Conservation (phyloP, 768 basidiomycete genomes). For the Pleurotus cornucopiae region DNA sequence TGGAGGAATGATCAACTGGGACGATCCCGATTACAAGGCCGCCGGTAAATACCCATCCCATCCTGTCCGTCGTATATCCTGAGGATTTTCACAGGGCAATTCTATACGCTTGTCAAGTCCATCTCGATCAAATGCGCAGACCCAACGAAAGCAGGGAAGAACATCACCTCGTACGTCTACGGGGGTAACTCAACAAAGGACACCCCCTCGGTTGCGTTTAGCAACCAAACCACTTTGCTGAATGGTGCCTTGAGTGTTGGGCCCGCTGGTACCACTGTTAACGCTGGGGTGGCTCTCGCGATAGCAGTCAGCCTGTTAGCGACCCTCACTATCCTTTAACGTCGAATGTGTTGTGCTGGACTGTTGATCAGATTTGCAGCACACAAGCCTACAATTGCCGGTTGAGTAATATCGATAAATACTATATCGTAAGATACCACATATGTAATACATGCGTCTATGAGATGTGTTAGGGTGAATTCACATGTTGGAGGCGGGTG, state of each 20-base stretch:
- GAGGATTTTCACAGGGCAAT: conserved; percentile 45
- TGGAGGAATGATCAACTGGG: conserved; percentile 81
- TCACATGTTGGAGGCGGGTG: too few species aligned
- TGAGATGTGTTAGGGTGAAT: too few species aligned
- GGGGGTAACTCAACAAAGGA: conserved; percentile 46
- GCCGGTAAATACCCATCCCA: conserved; percentile 38
- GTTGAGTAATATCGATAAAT: conserved; percentile 8
- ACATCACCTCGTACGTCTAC: conserved; percentile 64
- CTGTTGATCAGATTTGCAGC: background rate
- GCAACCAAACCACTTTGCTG: conserved; percentile 53
- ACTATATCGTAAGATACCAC: conserved; percentile 1
- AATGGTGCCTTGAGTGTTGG: conserved; percentile 33
- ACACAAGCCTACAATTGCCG: background rate
- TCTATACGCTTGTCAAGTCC: conserved; percentile 60
- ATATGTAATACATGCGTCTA: conserved; percentile 5
- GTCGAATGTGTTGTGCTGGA: background rate
- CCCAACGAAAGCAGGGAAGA: conserved; percentile 32
- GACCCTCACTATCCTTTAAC: conserved; percentile 15
- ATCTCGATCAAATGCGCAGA: conserved; percentile 65
- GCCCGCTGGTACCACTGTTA: conserved; percentile 1
- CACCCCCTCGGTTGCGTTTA: conserved; percentile 51
- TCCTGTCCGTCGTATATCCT: background rate
- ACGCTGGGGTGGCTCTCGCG: conserved; percentile 17
- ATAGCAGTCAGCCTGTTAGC: conserved; percentile 19
- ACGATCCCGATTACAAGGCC: conserved; percentile 68